These are phyloP conservation scores for Daucus carota DNA, from an alignment of 129 eudicot genomes.

Conservation along the genomic window DNA sequence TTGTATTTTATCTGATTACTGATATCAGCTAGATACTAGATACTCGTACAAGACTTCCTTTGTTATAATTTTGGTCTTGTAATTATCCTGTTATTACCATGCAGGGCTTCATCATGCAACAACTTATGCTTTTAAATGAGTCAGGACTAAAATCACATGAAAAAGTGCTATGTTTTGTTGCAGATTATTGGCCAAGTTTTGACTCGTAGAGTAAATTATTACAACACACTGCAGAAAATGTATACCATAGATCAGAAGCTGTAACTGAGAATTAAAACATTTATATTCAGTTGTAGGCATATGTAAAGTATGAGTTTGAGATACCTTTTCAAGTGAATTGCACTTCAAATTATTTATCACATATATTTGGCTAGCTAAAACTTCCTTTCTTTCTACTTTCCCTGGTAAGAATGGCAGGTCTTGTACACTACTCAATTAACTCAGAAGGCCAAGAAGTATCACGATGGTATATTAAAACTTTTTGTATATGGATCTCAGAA, in stretches of 20 bases:
- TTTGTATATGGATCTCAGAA: conserved; percentile 45
- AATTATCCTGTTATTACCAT: conserved; percentile 7
- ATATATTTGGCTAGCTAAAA: background rate
- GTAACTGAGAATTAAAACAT: background rate
- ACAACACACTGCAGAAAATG: background rate
- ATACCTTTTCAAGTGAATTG: background rate
- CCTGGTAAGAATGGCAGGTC: conserved; percentile 73
- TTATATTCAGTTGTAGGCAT: background rate
- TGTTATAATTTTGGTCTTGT: conserved; percentile 1
- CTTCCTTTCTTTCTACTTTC: background rate
- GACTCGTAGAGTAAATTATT: background rate
- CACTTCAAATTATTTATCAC: conserved; percentile 7
- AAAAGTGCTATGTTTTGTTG: background rate
- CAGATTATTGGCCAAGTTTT: background rate
- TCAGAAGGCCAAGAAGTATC: conserved; percentile 80
- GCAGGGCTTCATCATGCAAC: background rate
- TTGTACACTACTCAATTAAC: conserved; percentile 81
- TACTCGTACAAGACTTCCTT: conserved; percentile 2
- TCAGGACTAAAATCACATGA: background rate
- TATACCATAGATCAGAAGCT: background rate
- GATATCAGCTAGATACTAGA: background rate
- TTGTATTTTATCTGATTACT: background rate
- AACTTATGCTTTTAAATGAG: background rate
- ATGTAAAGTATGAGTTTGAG: background rate
- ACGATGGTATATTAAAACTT: conserved; percentile 69